These are phyloP conservation scores for Paulinella micropora DNA, from an alignment of 78 protist species.

Conservation along the genomic window DNA sequence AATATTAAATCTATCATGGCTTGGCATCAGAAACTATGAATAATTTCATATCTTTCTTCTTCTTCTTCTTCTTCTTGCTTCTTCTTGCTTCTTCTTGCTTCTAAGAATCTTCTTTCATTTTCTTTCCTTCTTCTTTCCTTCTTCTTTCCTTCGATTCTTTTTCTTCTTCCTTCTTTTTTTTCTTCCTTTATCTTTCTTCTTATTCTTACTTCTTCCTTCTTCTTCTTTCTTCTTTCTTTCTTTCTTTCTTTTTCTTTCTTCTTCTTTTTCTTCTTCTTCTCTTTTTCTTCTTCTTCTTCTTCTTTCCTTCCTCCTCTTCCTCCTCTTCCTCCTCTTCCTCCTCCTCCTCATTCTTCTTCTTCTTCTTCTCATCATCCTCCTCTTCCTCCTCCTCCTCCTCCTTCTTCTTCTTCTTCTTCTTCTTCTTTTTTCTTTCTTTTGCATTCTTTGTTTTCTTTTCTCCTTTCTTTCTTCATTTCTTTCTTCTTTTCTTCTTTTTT, in stretches of 20 bases:
- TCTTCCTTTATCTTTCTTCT: neutral
- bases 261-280: neutral
- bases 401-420: neutral
- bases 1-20: too few species aligned
- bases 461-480: neutral
- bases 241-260: neutral
- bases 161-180: neutral
- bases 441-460: neutral
- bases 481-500: neutral
- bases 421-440: neutral
- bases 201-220: neutral
- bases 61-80: too few species aligned
- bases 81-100: too few species aligned
- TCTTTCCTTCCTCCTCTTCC: neutral
- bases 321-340: neutral
- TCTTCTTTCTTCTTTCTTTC: neutral
- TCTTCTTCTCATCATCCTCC: neutral
- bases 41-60: too few species aligned
- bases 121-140: neutral
- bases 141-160: neutral
- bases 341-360: neutral
- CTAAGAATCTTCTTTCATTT: neutral
- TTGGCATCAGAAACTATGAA: too few species aligned
- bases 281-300: neutral
- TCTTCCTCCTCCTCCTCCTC: neutral